Conservation (phyloP, 345 rosid species). For the Jatropha curcas region DNA sequence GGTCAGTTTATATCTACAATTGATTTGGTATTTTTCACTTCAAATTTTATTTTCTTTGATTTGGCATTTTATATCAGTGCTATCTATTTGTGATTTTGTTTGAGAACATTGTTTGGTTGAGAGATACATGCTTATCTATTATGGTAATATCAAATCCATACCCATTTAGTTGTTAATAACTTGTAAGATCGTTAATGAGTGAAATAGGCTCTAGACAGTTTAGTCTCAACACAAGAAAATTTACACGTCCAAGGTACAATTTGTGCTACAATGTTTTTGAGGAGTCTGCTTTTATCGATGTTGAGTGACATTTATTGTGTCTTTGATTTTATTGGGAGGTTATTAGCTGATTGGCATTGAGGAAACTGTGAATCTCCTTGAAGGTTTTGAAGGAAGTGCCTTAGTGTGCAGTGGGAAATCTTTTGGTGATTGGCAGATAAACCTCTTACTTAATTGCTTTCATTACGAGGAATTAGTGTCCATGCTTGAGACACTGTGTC, state of each 20-base stretch:
- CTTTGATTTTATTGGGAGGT: neutral
- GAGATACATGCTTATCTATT: neutral
- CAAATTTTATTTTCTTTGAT: neutral
- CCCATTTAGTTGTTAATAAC: neutral
- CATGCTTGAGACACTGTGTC: neutral
- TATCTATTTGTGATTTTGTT: neutral
- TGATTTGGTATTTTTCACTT: neutral
- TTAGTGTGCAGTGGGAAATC: neutral
- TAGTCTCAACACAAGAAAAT: neutral
- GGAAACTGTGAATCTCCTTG: neutral
- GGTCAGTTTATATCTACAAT: constrained; percentile 15
- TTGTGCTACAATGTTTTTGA: neutral
- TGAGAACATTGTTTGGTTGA: neutral
- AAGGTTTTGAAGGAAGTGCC: neutral
- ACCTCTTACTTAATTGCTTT: neutral
- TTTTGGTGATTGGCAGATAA: neutral
- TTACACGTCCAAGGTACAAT: neutral
- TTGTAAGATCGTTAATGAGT: neutral
- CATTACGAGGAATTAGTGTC: neutral
- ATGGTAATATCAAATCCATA: no score
- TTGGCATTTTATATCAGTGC: neutral
- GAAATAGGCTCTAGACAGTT: neutral
- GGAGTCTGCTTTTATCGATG: neutral
- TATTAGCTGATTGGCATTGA: neutral
- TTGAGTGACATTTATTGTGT: neutral